phyloP scores from a whole-genome alignment of 23 red algal genomes.

The Chondrus crispus region DNA sequence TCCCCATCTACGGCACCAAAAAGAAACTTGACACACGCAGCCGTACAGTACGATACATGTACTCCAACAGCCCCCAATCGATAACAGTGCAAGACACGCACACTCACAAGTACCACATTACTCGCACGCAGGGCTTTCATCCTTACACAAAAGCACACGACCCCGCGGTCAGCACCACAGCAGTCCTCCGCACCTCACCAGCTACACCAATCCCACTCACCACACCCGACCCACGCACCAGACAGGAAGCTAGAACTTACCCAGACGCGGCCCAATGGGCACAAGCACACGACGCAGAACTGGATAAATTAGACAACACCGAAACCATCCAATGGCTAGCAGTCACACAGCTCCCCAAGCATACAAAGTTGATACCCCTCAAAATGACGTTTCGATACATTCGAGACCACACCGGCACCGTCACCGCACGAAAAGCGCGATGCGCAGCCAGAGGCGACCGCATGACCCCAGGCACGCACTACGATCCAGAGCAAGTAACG shows the following conservation, averaged over 20 bases:
- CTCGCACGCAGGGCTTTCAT: too few species aligned
- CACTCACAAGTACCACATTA: too few species aligned
- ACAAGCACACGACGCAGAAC: not conserved
- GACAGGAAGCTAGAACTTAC: not conserved
- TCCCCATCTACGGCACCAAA: too few species aligned
- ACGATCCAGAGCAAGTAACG: not conserved
- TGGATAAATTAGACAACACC: slow-evolving; percentile 5
- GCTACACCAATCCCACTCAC: not conserved
- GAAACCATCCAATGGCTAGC: not conserved
- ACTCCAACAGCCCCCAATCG: too few species aligned
- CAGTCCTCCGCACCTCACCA: too few species aligned
- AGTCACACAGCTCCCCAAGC: not conserved
- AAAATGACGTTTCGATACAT: not conserved
- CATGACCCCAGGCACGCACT: not conserved
- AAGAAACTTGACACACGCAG: too few species aligned
- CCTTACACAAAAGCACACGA: too few species aligned
- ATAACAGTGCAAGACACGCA: too few species aligned
- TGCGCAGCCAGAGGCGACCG: not conserved
- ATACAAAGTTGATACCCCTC: not conserved
- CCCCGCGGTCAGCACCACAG: too few species aligned
- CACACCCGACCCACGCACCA: not conserved
- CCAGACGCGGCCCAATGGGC: not conserved
- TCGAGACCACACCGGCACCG: not conserved
- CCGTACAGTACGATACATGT: too few species aligned
- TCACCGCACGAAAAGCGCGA: not conserved